phyloP scores from a whole-genome alignment of 495 filamentous ascomycete genomes.

The Wilcoxina mikolae region DNA sequence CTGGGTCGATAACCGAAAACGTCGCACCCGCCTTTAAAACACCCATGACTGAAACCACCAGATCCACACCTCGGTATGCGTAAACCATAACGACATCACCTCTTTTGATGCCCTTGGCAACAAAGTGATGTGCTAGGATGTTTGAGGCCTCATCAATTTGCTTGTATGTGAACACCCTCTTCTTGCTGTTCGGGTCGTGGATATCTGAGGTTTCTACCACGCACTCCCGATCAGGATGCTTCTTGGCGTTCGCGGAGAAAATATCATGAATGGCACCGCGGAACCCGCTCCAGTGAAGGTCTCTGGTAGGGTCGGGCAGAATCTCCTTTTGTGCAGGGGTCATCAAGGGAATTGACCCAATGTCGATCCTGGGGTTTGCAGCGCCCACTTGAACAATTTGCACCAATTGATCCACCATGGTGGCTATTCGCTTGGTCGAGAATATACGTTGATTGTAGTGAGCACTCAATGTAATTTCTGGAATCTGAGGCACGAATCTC shows the following conservation, averaged over 20 bases:
- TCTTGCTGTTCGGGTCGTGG: slow-evolving; percentile 33
- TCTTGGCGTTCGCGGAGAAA: slow-evolving; percentile 54
- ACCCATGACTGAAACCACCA: slow-evolving; percentile 53
- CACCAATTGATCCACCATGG: slow-evolving; percentile 35
- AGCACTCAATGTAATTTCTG: slow-evolving; percentile 33
- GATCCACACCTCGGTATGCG: slow-evolving; percentile 62
- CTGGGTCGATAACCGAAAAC: slow-evolving; percentile 74
- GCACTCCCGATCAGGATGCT: slow-evolving; percentile 62
- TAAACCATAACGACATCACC: slow-evolving; percentile 93
- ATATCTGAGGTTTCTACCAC: slow-evolving; percentile 67
- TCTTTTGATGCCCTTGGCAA: slow-evolving; percentile 52
- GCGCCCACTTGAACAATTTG: slow-evolving; percentile 35
- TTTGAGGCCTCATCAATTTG: slow-evolving; percentile 84
- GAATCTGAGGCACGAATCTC: slow-evolving; percentile 18
- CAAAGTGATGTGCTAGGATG: slow-evolving; percentile 60
- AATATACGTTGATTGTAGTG: slow-evolving; percentile 41
- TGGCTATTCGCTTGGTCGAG: slow-evolving; percentile 35
- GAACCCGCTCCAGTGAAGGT: slow-evolving; percentile 73
- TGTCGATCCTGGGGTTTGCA: slow-evolving; percentile 32
- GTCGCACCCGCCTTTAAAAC: slow-evolving; percentile 51
- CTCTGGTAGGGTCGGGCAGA: slow-evolving; percentile 58
- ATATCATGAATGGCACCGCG: slow-evolving; percentile 69
- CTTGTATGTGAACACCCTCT: slow-evolving; percentile 64
- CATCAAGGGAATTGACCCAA: slow-evolving; percentile 38
- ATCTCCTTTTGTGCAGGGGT: slow-evolving; percentile 34